A percentile compares a stretch with the other conserved stretches of the same genome.
phyloP scores from a whole-genome alignment of 78 protist species.

The Dictyostelium purpureum region DNA sequence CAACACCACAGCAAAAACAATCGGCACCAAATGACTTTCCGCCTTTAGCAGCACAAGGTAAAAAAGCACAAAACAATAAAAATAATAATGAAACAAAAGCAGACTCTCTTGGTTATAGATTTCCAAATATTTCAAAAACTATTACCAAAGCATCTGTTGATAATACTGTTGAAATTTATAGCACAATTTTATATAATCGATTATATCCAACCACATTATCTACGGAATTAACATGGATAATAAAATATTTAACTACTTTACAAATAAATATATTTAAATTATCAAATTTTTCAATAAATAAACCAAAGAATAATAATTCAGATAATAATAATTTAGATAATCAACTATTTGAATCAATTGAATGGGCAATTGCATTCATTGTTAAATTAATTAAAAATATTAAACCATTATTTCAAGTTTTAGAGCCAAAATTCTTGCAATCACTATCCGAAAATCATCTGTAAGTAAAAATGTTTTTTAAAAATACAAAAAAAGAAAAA shows the following conservation, averaged over 20 bases:
- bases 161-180: neutral
- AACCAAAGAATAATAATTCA: too few relatives aligned
- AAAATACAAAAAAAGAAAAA: neutral
- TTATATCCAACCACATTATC: neutral
- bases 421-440: slow-evolving; percentile 16
- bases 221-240: slow-evolving; percentile 6
- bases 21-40: neutral
- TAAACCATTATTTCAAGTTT: neutral
- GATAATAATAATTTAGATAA: too few relatives aligned
- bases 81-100: neutral
- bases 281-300: too few relatives aligned
- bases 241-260: neutral
- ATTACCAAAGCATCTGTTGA: neutral
- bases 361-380: slow-evolving; percentile 10
- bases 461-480: neutral
- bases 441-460: slow-evolving; percentile 46
- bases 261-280: neutral
- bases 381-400: neutral
- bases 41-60: neutral
- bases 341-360: neutral
- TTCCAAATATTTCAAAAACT: neutral
- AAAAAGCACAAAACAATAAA: neutral
- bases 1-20: too few relatives aligned
- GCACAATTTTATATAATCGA: slow-evolving; percentile 13
- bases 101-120: too few relatives aligned